A percentile compares a stretch with the other conserved stretches of the same genome.
Evolutionary conservation across 768 basidiomycete genomes (phyloP).

Genomic region (Inosperma sp.): DNA sequence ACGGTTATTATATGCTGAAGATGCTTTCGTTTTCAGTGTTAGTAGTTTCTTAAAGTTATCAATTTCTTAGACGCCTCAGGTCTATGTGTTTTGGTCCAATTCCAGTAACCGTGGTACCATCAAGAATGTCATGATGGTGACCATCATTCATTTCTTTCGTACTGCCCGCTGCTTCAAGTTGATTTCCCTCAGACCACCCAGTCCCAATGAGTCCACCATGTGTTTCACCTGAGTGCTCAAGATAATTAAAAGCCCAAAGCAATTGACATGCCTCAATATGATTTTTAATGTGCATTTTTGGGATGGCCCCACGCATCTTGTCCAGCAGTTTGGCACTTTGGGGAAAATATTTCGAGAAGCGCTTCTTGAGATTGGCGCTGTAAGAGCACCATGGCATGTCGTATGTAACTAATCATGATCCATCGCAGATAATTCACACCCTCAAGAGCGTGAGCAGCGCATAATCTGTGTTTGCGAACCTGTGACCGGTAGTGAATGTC

Average conservation of each 20-base stretch:
- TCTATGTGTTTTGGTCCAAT: constrained; percentile 16
- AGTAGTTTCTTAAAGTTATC: no score
- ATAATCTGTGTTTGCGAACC: constrained; percentile 17
- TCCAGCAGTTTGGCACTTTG: constrained; percentile 5
- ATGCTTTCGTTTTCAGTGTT: no score
- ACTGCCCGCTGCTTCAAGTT: no score
- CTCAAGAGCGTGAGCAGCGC: constrained; percentile 13
- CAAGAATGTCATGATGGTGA: no score
- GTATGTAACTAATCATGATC: constrained; percentile 20
- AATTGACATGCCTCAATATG: no score
- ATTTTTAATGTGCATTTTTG: constrained; percentile 24
- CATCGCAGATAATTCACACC: constrained; percentile 9
- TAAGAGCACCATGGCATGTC: no score
- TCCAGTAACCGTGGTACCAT: no score
- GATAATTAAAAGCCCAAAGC: constrained; percentile 14
- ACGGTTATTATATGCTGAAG: background rate
- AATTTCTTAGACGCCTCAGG: no score
- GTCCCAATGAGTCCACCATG: constrained; percentile 22
- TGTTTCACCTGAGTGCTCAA: no score
- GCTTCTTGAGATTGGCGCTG: constrained; percentile 9
- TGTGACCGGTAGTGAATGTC: background rate
- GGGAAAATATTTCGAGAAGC: constrained; percentile 12
- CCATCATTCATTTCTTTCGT: no score
- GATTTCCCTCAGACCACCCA: no score
- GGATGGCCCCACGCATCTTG: constrained; percentile 17